Evolutionary conservation across 2,329 filamentous ascomycete genomes (phyloP).

Genomic region (Calycina herbarum): DNA sequence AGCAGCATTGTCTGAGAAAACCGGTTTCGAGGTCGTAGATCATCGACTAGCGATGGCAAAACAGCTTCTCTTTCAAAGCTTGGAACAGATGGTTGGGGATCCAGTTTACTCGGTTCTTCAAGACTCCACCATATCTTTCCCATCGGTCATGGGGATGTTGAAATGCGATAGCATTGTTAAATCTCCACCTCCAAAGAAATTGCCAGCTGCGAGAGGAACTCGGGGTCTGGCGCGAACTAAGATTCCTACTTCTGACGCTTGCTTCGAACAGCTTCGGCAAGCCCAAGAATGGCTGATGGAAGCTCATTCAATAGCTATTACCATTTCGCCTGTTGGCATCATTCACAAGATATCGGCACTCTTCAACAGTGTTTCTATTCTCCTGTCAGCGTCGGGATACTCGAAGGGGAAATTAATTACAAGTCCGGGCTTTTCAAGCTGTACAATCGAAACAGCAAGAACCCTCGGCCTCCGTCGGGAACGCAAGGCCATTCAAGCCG

Average conservation of each 20-base stretch:
- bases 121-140: constrained; percentile 89
- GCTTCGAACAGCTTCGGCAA: constrained; percentile 51
- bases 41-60: constrained; percentile 65
- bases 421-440: constrained; percentile 59
- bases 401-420: constrained; percentile 47
- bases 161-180: constrained; percentile 26
- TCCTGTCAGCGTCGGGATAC: constrained; percentile 62
- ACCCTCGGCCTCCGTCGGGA: constrained; percentile 69
- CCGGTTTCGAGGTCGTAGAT: constrained; percentile 44
- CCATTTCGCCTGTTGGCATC: constrained; percentile 53
- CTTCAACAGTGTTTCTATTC: constrained; percentile 63
- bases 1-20: constrained; percentile 46
- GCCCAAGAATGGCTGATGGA: constrained; percentile 67
- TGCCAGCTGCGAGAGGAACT: constrained; percentile 16
- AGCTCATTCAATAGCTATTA: constrained; percentile 52
- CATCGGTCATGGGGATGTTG: constrained; percentile 52
- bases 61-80: constrained; percentile 66
- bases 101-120: constrained; percentile 86
- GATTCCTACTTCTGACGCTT: constrained; percentile 23
- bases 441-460: constrained; percentile 65
- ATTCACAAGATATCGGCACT: constrained; percentile 64
- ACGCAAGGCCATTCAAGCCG: constrained; percentile 49
- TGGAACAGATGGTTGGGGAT: constrained; percentile 73
- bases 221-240: constrained; percentile 19
- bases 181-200: constrained; percentile 30